These are phyloP conservation scores for Colletotrichum tropicale DNA, from an alignment of 2,329 filamentous ascomycete species.

Conservation along the genomic window DNA sequence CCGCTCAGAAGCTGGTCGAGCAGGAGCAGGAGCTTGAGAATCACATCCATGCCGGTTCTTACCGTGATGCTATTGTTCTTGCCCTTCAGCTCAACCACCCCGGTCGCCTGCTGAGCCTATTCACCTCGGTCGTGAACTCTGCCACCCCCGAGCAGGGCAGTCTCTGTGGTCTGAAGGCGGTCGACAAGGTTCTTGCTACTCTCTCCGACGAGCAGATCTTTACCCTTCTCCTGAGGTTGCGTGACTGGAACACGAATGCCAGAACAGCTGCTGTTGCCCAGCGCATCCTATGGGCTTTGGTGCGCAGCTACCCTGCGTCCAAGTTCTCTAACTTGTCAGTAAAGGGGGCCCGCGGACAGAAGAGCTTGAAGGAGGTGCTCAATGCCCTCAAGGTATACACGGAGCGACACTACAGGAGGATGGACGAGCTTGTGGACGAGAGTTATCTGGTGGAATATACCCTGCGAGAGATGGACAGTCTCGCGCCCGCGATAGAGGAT, in stretches of 20 bases:
- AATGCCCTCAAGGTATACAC: slow-evolving; percentile 91
- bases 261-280: slow-evolving; percentile 86
- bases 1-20: slow-evolving; percentile 81
- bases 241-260: slow-evolving; percentile 98
- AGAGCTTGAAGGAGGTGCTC: slow-evolving; percentile 81
- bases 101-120: slow-evolving; percentile 81
- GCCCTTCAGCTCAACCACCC: slow-evolving; percentile 95
- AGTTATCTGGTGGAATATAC: slow-evolving; percentile 95
- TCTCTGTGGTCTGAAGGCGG: slow-evolving; percentile 68
- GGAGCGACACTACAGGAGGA: slow-evolving; percentile 87
- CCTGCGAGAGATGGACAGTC: slow-evolving; percentile 87
- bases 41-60: slow-evolving; percentile 85
- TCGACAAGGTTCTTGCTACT: slow-evolving; percentile 82
- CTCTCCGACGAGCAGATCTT: slow-evolving; percentile 88
- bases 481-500: slow-evolving; percentile 50
- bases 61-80: slow-evolving; percentile 90
- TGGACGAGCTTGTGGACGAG: slow-evolving; percentile 91
- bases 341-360: slow-evolving; percentile 60
- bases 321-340: slow-evolving; percentile 75
- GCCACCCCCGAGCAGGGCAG: slow-evolving; percentile 65
- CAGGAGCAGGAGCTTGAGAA: slow-evolving; percentile 95
- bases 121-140: slow-evolving; percentile 77
- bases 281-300: slow-evolving; percentile 78
- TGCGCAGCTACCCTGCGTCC: slow-evolving; percentile 80
- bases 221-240: slow-evolving; percentile 76